Evolutionary conservation across 192 early-diverging fungal genomes (phyloP), one percentile per base, ranked within the genome.

Genomic region (Pilobolus umbonatus): DNA sequence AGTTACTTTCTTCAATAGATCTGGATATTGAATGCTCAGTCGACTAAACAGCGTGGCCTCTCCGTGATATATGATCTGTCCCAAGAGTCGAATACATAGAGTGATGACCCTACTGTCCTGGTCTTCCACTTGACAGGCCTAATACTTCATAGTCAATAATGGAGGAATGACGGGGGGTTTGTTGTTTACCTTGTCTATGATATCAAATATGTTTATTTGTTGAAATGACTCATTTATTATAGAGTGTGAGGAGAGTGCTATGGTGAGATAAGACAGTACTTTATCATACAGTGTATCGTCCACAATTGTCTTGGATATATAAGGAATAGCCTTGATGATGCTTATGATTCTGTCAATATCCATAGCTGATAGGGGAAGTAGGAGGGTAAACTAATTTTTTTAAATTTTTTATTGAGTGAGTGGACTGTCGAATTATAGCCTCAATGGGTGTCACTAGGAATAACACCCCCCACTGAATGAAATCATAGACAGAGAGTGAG

Each of bases 261-360:
- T 8, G 2, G 36, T 48, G 39, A 49, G 11, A 34, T 35, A 53
- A 3, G 86, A 82, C 22, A 90, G 75, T 11, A 90, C 80, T 65
- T 86, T 86, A 67, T 90, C 88, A 67, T 90, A 81, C 14, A 85
- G 69, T 3, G 88, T 84, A 46, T 86, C 88, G 62, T 90, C 88
- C 10, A 88, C 82, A 47, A 90, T 88, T 21, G 79, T 73, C 26
- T 68, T 75, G 2, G 86, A 86, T 85, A 88, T 88, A 11, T 39
- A 61, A 10, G 85, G 83, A 56, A 90, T 53, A 30, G 77, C 80
- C 29, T 64, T 61, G n/a, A 88, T 65, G 39, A 88, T 74, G 46
- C 60, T 57, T 15, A 61, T 30, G 17, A 72, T 58, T 25, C 73
- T 64, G 5, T 78, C 74, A 34, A 54, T 29, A 45, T 63, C 57